These are phyloP conservation scores for Aspergillus sp. DNA, from an alignment of 2,329 filamentous ascomycete genomes.

Conservation along the genomic window DNA sequence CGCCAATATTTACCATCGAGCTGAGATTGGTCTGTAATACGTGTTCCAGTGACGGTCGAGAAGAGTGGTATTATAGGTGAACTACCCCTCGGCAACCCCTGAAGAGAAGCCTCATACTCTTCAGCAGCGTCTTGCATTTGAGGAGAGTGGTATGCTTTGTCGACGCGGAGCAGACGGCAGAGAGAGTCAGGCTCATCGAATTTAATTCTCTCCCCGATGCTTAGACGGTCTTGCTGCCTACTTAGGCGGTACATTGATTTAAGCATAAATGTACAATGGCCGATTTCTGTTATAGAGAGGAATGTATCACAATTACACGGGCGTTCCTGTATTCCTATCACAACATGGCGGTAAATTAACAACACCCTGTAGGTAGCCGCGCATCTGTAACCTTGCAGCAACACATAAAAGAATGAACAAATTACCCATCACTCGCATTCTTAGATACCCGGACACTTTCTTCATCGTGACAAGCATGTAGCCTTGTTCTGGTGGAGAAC, in stretches of 20 bases:
- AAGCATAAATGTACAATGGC: too few species aligned
- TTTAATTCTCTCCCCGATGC: slow-evolving; percentile 9
- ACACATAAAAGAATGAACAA: too few species aligned
- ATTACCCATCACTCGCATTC: too few species aligned
- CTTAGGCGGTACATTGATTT: neutral
- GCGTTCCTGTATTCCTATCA: too few species aligned
- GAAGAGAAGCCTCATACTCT: neutral
- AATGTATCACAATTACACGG: too few species aligned
- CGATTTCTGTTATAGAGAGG: too few species aligned
- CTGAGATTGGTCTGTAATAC: neutral
- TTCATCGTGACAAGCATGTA: too few species aligned
- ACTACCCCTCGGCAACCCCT: neutral
- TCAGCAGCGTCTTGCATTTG: slow-evolving; percentile 17
- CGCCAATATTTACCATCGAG: slow-evolving; percentile 9
- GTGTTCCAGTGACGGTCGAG: neutral
- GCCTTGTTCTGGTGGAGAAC: too few species aligned
- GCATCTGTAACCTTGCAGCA: too few species aligned
- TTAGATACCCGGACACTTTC: too few species aligned
- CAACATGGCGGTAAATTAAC: too few species aligned
- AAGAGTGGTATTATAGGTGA: slow-evolving; percentile 5
- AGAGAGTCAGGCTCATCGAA: slow-evolving; percentile 6
- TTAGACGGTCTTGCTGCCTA: neutral
- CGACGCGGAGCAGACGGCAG: slow-evolving; percentile 16
- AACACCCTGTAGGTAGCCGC: too few species aligned
- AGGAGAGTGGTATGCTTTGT: slow-evolving; percentile 22